phyloP scores from a whole-genome alignment of 2,329 filamentous ascomycete species.

The Botrytis fabae region DNA sequence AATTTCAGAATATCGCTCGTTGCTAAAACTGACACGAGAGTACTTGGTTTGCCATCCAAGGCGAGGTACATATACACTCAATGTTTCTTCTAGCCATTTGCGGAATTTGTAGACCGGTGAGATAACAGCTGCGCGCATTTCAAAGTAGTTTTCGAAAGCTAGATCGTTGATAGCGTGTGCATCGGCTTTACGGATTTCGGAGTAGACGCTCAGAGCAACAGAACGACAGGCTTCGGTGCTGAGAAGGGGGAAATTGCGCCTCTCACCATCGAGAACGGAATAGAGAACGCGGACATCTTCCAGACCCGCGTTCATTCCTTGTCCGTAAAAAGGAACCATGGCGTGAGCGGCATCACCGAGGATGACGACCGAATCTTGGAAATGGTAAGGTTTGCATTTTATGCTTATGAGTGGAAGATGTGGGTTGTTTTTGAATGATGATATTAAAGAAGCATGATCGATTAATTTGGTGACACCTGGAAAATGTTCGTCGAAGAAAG shows the following conservation, averaged over 20 bases:
- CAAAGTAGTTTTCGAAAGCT: conserved; percentile 85
- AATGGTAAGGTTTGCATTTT: conserved; percentile 89
- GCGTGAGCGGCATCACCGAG: conserved; percentile 94
- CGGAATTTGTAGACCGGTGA: conserved; percentile 75
- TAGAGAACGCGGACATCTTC: conserved; percentile 93
- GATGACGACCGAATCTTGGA: conserved; percentile 73
- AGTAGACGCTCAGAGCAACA: conserved; percentile 75
- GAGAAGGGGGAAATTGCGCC: conserved; percentile 50
- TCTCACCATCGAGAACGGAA: conserved; percentile 66
- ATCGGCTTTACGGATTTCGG: conserved; percentile 70
- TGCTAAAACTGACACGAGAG: conserved; percentile 87
- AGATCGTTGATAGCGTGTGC: conserved; percentile 90
- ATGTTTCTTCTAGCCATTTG: conserved; percentile 82
- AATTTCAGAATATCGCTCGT: conserved; percentile 86
- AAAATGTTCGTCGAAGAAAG: conserved; percentile 82
- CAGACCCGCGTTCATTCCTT: conserved; percentile 95
- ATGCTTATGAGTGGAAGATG: conserved; percentile 92
- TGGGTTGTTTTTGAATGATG: conserved; percentile 78
- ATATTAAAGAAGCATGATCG: conserved; percentile 62
- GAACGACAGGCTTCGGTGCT: conserved; percentile 52
- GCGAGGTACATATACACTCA: conserved; percentile 73
- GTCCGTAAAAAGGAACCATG: conserved; percentile 98
- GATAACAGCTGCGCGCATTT: conserved; percentile 87
- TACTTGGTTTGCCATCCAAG: conserved; percentile 94
- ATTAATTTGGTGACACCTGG: conserved; percentile 80